Conservation (phyloP, 345 rosid genomes). For the Melaleuca alternifolia region DNA sequence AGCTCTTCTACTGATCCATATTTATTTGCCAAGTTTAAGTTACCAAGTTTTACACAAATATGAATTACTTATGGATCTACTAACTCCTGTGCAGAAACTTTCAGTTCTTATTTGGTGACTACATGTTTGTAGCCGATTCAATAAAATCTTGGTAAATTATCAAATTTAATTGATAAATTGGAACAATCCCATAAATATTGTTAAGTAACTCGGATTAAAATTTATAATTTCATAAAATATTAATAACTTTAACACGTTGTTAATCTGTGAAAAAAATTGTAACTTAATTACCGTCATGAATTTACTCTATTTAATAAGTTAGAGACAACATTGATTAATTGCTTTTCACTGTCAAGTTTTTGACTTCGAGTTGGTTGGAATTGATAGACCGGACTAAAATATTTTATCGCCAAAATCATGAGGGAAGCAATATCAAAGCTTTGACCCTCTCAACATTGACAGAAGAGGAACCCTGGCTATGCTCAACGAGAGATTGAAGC, state of each 20-base stretch:
- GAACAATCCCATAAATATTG: not conserved
- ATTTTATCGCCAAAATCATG: not conserved
- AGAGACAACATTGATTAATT: not conserved
- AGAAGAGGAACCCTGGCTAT: not conserved
- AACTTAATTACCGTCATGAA: accelerated
- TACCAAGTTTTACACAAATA: not conserved
- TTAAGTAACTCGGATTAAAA: not conserved
- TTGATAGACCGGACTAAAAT: not conserved
- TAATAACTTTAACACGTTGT: not conserved
- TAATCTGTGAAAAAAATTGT: not conserved
- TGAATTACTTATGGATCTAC: not conserved
- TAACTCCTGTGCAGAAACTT: not conserved
- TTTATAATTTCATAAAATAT: not conserved
- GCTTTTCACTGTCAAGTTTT: not conserved
- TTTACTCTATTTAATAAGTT: not conserved
- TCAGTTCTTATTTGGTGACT: not conserved
- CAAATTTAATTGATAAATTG: not conserved
- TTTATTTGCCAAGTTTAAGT: not conserved
- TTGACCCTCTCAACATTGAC: not conserved
- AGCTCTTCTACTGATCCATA: not conserved
- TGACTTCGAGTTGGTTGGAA: not conserved
- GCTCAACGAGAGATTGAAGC: not conserved
- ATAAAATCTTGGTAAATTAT: not conserved
- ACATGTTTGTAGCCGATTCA: not conserved
- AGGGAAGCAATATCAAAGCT: not conserved